Percentiles rank a stretch among this genome's conserved stretches.
Evolutionary conservation across 768 basidiomycete genomes (phyloP).

Genomic region (Punctularia strigosozonata): DNA sequence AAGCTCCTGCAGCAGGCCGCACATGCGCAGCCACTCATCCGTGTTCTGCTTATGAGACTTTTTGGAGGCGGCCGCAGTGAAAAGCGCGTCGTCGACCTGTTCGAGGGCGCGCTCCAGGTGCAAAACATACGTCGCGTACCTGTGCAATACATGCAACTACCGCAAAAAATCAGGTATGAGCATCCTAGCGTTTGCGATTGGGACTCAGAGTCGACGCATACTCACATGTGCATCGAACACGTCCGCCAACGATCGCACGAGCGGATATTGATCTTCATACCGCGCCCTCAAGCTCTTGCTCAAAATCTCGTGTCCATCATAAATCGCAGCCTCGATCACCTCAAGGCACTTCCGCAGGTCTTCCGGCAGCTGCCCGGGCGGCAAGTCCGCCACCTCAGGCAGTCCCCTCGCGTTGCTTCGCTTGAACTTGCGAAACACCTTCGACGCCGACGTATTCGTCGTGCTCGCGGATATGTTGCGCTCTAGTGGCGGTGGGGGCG

Average conservation of each 20-base stretch:
- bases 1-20: slow-evolving; percentile 59
- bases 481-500: too few relatives aligned
- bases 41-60: slow-evolving; percentile 75
- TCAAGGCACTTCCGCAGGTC: slow-evolving; percentile 80
- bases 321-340: slow-evolving; percentile 75
- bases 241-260: slow-evolving; percentile 86
- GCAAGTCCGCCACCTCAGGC: slow-evolving; percentile 40
- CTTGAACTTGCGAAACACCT: slow-evolving; percentile 57
- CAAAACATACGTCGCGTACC: slow-evolving; percentile 88
- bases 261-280: slow-evolving; percentile 91
- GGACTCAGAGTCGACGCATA: too few relatives aligned
- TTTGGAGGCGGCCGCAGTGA: slow-evolving; percentile 47
- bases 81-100: slow-evolving; percentile 73
- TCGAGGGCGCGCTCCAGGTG: slow-evolving; percentile 85
- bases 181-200: too few relatives aligned
- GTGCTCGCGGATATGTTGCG: slow-evolving; percentile 28
- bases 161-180: too few relatives aligned
- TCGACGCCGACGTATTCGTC: slow-evolving; percentile 14
- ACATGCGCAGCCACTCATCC: slow-evolving; percentile 67
- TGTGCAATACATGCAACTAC: slow-evolving; percentile 89
- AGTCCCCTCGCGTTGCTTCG: slow-evolving; percentile 46
- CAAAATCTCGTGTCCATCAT: slow-evolving; percentile 81
- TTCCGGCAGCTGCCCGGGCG: slow-evolving; percentile 75
- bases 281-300: slow-evolving; percentile 77
- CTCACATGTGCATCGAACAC: slow-evolving; percentile 88